Evolutionary conservation across 1,139 yeast genomes (phyloP), one percentile per base, ranked within the genome.

Genomic region (Kodamaea ohmeri): DNA sequence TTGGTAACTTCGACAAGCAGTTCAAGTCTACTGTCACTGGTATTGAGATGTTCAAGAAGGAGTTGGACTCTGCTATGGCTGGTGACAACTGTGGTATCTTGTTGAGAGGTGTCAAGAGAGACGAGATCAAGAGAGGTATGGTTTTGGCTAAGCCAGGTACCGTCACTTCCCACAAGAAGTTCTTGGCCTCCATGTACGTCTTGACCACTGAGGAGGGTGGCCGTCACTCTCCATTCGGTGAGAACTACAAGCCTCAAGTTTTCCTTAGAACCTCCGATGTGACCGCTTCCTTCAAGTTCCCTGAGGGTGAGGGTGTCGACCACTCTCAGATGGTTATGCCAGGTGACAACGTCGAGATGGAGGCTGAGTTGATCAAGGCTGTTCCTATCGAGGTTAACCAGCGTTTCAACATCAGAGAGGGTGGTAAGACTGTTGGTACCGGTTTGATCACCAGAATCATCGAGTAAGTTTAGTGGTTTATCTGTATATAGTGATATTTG

Each of bases 331-430:
- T 86, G 80, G 88, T 92, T 56, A 78, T 87, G 78, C 99, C 99
- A 49, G 99, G 98, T 74, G 98, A 94, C 78, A 92, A 92, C 69
- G 78, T 89, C 51, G 98, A 94, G 75, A 88, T 94, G 96, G 83
- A 81, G 58, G 88, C 94, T 61, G 87, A 85, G 62, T 77, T 92
- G 63, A 83, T 85, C 51, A 88, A 80, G 73, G 92, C 96, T 63
- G 87, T 95, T 54, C 96, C 97, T 50, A 63, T 94, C 52, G 98
- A 92, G 76, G 83, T 84, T 57, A 95, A 95, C 67, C 96, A 89
- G 76, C 87, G 97, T 72, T 92, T 92, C 84, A 92, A 92, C 81
- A 79, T 92, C 65, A 94, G 99, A 82, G 99, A 92, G 76, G 97
- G 98, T 73, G 97, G 97, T 65, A 87, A 83, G 74, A 92, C 98